Conservation (phyloP, 1,284 basidiomycete genomes). For the Sphagnurus paluster region DNA sequence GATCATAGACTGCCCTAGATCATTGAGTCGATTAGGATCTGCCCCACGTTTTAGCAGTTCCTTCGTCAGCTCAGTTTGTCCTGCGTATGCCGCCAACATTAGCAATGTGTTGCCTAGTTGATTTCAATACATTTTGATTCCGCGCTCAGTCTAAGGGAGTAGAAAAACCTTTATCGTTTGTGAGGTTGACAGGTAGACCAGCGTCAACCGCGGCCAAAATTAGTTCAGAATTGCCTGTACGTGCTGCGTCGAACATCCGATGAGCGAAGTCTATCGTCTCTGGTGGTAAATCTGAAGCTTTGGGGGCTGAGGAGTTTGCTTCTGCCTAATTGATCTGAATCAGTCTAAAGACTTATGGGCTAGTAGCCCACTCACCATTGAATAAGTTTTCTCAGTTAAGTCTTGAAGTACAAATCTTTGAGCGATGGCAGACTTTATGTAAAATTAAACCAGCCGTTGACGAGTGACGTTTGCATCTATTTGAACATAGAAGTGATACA, state of each 20-base stretch:
- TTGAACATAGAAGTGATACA: background rate
- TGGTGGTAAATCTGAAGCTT: conserved; percentile 28
- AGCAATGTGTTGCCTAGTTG: conserved; percentile 70
- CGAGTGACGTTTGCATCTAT: background rate
- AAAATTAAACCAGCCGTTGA: too few relatives aligned
- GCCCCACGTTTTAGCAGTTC: conserved; percentile 57
- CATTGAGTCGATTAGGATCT: conserved; percentile 75
- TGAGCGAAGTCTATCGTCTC: conserved; percentile 70
- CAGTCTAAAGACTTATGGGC: background rate
- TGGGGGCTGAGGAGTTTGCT: conserved; percentile 8
- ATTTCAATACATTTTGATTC: conserved; percentile 2
- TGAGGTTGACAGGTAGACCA: conserved; percentile 78
- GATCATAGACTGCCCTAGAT: conserved; percentile 75
- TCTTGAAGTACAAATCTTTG: too few relatives aligned
- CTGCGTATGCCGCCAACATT: conserved; percentile 84
- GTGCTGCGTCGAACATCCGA: conserved; percentile 77
- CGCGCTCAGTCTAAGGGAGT: background rate
- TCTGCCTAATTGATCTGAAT: conserved; percentile 1
- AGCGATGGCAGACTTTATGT: too few relatives aligned
- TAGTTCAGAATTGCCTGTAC: conserved; percentile 55
- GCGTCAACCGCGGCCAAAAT: conserved; percentile 64
- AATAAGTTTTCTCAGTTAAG: too few relatives aligned
- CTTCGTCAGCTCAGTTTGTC: conserved; percentile 59
- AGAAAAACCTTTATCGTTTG: conserved; percentile 66
- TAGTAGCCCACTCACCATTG: conserved; percentile 8